Evolutionary conservation across 2,329 filamentous ascomycete genomes (phyloP).

Genomic region (Cadophora sp.): DNA sequence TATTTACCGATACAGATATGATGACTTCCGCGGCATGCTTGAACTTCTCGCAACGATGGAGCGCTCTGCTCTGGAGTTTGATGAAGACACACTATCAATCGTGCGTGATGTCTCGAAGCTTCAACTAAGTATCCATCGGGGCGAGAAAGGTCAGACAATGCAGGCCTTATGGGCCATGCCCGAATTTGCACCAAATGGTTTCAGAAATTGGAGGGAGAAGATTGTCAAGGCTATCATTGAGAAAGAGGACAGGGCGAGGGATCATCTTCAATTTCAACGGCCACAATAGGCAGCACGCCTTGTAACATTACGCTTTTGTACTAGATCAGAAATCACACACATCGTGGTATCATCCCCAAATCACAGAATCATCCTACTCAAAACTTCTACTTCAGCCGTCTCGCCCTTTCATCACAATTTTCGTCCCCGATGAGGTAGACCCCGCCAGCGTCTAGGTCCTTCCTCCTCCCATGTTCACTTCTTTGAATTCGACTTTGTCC

Average conservation of each 20-base stretch:
- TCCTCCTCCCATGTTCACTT: constrained; percentile 22
- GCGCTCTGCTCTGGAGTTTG: constrained; percentile 40
- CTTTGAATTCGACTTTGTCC: constrained; percentile 19
- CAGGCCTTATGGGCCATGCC: constrained; percentile 41
- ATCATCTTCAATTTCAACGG: neutral
- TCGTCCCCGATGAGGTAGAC: neutral
- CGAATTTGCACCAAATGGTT: constrained; percentile 37
- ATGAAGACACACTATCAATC: constrained; percentile 43
- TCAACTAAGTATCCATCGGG: constrained; percentile 29
- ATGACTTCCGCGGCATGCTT: constrained; percentile 51
- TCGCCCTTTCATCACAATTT: neutral
- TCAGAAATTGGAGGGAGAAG: constrained; percentile 37
- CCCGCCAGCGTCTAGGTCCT: neutral
- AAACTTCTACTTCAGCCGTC: neutral
- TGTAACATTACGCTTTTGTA: constrained; percentile 19
- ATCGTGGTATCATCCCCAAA: neutral
- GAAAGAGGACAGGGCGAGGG: constrained; percentile 20
- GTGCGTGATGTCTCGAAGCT: constrained; percentile 36
- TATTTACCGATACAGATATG: constrained; percentile 66
- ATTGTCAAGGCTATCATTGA: constrained; percentile 29
- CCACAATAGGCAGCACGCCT: neutral
- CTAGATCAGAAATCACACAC: constrained; percentile 11
- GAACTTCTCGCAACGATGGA: constrained; percentile 45
- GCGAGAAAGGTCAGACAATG: constrained; percentile 34
- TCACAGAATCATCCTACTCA: neutral